Percentiles rank a stretch among this genome's conserved stretches.
Conservation (phyloP, 208 protist genomes). For the Leishmania arabica region DNA sequence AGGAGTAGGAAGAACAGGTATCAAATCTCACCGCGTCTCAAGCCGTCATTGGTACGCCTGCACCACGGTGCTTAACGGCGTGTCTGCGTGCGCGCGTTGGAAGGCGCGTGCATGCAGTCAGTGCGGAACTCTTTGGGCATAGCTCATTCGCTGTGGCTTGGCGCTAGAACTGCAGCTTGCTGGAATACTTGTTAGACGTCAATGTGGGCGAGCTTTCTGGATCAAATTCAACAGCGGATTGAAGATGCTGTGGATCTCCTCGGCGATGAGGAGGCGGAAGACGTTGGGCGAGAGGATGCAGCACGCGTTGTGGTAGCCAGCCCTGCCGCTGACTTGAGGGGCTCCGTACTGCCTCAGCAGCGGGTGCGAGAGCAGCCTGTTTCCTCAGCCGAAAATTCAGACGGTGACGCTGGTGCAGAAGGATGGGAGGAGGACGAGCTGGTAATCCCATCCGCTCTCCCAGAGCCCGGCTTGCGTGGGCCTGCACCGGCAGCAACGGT, state of each 20-base stretch:
- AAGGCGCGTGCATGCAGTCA: neutral
- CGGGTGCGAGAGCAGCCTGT: neutral
- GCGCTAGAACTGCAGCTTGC: neutral
- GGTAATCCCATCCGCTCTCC: neutral
- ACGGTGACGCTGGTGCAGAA: neutral
- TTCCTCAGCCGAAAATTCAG: neutral
- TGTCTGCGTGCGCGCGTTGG: slow-evolving; percentile 2
- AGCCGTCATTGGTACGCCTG: neutral
- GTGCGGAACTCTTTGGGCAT: neutral
- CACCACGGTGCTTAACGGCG: slow-evolving; percentile 5
- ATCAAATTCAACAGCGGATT: slow-evolving; percentile 70
- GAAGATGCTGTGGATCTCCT: slow-evolving; percentile 59
- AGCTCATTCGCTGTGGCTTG: neutral
- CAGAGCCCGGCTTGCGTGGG: neutral
- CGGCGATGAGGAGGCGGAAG: slow-evolving; percentile 45
- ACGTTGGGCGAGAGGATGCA: slow-evolving; percentile 10
- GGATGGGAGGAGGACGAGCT: slow-evolving; percentile 11
- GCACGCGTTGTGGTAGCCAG: neutral
- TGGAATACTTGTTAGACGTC: neutral
- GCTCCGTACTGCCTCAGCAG: neutral
- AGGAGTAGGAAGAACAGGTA: neutral
- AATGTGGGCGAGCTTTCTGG: slow-evolving; percentile 40
- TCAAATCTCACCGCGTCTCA: neutral
- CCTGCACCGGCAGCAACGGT: neutral
- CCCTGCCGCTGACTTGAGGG: neutral